Evolutionary conservation across 2,329 filamentous ascomycete species (phyloP).

Genomic region (Paracamarosporium sp.): DNA sequence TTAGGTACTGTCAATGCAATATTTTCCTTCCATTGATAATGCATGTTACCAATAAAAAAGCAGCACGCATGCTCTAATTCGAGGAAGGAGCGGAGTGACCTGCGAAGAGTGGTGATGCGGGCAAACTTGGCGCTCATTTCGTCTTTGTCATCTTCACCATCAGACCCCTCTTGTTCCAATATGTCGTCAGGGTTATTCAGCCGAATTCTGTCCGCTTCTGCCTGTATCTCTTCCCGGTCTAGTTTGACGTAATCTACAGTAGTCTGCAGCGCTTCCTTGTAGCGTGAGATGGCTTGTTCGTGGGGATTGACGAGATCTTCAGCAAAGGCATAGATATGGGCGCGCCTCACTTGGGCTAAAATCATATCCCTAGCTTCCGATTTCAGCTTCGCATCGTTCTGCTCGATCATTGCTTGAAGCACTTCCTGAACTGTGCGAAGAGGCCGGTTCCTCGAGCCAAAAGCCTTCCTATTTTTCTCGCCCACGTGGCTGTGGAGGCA

Average conservation of each 20-base stretch:
- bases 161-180: constrained; percentile 40
- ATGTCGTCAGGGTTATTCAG: constrained; percentile 7
- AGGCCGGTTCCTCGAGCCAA: constrained; percentile 68
- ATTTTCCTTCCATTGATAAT: constrained; percentile 82
- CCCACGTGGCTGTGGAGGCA: constrained; percentile 87
- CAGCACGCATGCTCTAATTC: constrained; percentile 81
- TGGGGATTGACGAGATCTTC: constrained; percentile 61
- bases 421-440: constrained; percentile 86
- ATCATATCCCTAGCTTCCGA: constrained; percentile 73
- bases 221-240: constrained; percentile 67
- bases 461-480: constrained; percentile 66
- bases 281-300: constrained; percentile 72
- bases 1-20: constrained; percentile 67
- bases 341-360: constrained; percentile 68
- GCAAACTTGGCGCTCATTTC: constrained; percentile 47
- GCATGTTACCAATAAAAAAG: constrained; percentile 85
- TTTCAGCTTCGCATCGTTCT: constrained; percentile 72
- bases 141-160: constrained; percentile 41
- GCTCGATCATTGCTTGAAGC: constrained; percentile 88
- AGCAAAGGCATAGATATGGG: constrained; percentile 81
- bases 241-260: constrained; percentile 63
- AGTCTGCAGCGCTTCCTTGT: constrained; percentile 59
- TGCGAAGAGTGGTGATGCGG: constrained; percentile 65
- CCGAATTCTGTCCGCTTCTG: constrained; percentile 53
- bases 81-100: constrained; percentile 73